Conservation (phyloP, 495 filamentous ascomycete genomes). For the Usnea hakonensis region DNA sequence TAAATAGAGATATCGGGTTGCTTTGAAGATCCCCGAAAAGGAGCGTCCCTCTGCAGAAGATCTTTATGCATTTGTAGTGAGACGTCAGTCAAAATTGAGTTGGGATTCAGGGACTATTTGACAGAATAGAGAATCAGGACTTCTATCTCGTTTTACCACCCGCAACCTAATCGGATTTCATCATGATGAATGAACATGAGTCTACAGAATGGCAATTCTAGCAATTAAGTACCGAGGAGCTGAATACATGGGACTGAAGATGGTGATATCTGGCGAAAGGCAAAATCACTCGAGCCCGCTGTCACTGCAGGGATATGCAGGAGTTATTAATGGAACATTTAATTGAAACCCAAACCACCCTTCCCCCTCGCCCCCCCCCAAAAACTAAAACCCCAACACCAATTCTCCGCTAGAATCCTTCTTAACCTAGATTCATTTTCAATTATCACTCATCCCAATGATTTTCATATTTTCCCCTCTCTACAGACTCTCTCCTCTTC, state of each 20-base stretch:
- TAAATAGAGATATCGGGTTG: background rate
- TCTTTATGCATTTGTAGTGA: background rate
- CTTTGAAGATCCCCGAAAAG: background rate
- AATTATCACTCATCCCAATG: constrained; percentile 14
- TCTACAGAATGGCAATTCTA: background rate
- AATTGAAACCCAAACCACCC: background rate
- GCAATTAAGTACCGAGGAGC: background rate
- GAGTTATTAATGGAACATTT: background rate
- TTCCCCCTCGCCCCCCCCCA: too few species aligned
- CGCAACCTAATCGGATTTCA: background rate
- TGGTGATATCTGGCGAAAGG: background rate
- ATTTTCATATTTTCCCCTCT: background rate
- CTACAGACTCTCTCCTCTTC: constrained; percentile 2
- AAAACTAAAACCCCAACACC: constrained; percentile 2
- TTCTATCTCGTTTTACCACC: background rate
- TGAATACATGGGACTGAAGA: background rate
- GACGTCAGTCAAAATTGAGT: background rate
- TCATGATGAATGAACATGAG: background rate
- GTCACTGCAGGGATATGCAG: background rate
- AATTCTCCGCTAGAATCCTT: constrained; percentile 4
- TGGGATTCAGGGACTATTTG: background rate
- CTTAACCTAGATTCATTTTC: background rate
- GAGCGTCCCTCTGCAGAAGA: background rate
- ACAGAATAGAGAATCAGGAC: background rate
- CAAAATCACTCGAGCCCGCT: background rate